A percentile compares a stretch with the other conserved stretches of the same genome.
Evolutionary conservation across 768 basidiomycete genomes (phyloP).

Genomic region (Pisolithus microcarpus): DNA sequence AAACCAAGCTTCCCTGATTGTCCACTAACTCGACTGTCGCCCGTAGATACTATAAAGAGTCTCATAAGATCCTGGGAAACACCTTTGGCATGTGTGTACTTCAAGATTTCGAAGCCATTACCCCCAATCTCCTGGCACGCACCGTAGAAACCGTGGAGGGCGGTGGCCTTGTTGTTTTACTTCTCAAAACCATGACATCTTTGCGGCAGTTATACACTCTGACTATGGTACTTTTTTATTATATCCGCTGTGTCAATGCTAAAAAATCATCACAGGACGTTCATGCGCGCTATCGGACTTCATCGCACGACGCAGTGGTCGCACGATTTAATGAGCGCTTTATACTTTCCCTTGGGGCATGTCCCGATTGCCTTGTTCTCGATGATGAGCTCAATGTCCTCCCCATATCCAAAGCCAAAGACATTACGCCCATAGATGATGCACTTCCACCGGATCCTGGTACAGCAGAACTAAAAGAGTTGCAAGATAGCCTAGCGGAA

Average conservation of each 20-base stretch:
- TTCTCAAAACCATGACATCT: constrained; percentile 93
- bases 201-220: constrained; percentile 88
- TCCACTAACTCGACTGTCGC: background rate
- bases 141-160: constrained; percentile 99
- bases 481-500: constrained; percentile 72
- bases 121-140: constrained; percentile 91
- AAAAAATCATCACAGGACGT: constrained; percentile 65
- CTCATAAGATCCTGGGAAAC: constrained; percentile 92
- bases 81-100: constrained; percentile 96
- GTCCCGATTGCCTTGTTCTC: constrained; percentile 85
- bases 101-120: constrained; percentile 97
- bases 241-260: background rate
- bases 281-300: constrained; percentile 89
- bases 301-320: constrained; percentile 80
- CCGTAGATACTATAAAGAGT: constrained; percentile 88
- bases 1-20: background rate
- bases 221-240: constrained; percentile 51
- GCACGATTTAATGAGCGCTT: constrained; percentile 99
- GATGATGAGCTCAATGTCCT: constrained; percentile 98
- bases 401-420: constrained; percentile 91
- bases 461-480: constrained; percentile 58
- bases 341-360: constrained; percentile 92
- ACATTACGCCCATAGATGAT: constrained; percentile 64
- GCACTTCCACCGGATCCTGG: constrained; percentile 32
- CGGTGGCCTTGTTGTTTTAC: constrained; percentile 79